Percentiles rank a stretch among this genome's conserved stretches.
phyloP scores from a whole-genome alignment of 257 asterid species.

The Nemophila menziesii region DNA sequence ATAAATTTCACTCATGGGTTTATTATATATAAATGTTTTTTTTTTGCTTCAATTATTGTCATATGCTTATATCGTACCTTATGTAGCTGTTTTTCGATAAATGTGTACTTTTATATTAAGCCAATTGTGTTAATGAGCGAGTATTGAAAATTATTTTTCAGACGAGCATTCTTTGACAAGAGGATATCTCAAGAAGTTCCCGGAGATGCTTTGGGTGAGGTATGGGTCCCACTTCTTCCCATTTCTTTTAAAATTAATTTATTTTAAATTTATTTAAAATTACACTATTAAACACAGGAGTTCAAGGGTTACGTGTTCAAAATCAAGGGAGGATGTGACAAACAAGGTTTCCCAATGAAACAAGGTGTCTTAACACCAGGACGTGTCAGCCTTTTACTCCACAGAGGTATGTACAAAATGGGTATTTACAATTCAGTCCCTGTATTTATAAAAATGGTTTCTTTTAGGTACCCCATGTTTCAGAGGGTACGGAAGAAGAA shows the following conservation, averaged over 20 bases:
- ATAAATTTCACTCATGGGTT: too few relatives aligned
- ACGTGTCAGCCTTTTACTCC: conserved; percentile 34
- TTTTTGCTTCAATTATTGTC: too few relatives aligned
- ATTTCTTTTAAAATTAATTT: too few relatives aligned
- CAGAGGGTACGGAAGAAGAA: conserved; percentile 63
- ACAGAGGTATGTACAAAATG: conserved; percentile 22
- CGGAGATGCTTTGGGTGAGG: conserved; percentile 46
- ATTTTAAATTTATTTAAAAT: too few relatives aligned
- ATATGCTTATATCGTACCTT: too few relatives aligned
- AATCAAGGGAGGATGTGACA: conserved; percentile 51
- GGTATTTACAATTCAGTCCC: too few relatives aligned
- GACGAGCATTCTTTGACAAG: conserved; percentile 41
- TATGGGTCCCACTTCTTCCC: conserved; percentile 1
- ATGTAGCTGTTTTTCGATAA: too few relatives aligned
- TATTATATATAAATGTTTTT: too few relatives aligned
- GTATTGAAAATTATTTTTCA: conserved; percentile 3
- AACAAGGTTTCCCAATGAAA: conserved; percentile 50
- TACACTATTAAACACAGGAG: conserved; percentile 19
- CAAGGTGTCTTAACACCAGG: conserved; percentile 51
- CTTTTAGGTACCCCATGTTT: conserved; percentile 62
- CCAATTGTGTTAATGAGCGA: too few relatives aligned
- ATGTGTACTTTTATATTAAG: too few relatives aligned
- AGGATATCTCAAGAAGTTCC: conserved; percentile 40
- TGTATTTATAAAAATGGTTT: not conserved
- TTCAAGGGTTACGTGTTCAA: conserved; percentile 41